A percentile compares a stretch with the other conserved stretches of the same genome.
phyloP scores from a whole-genome alignment of 2,329 filamentous ascomycete genomes.

The Penicillium sp. region DNA sequence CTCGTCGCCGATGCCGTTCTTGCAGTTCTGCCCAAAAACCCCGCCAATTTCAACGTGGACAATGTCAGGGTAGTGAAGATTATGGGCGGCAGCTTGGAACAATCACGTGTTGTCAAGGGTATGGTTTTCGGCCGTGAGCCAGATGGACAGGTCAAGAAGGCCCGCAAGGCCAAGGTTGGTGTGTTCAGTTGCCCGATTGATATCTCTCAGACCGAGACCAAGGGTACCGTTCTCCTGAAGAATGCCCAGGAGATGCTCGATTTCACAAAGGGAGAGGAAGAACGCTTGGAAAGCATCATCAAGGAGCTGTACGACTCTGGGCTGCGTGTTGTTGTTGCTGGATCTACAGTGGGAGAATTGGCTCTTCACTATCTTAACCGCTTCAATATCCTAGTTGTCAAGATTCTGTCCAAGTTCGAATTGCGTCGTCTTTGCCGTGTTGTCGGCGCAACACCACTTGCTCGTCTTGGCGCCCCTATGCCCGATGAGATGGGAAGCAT shows the following conservation, averaged over 20 bases:
- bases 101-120: slow-evolving; percentile 90
- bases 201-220: slow-evolving; percentile 94
- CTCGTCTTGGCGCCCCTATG: slow-evolving; percentile 93
- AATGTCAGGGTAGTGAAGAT: slow-evolving; percentile 99
- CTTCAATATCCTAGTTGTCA: slow-evolving; percentile 92
- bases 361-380: slow-evolving; percentile 98
- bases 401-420: slow-evolving; percentile 97
- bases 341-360: slow-evolving; percentile 89
- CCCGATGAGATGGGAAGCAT: slow-evolving; percentile 98
- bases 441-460: slow-evolving; percentile 92
- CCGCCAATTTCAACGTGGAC: slow-evolving; percentile 95
- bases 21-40: slow-evolving; percentile 91
- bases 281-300: slow-evolving; percentile 81
- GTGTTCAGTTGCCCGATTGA: slow-evolving; percentile 97
- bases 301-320: slow-evolving; percentile 96
- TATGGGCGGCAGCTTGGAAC: slow-evolving; percentile 92
- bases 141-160: slow-evolving; percentile 89
- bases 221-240: slow-evolving; percentile 93
- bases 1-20: slow-evolving; percentile 82
- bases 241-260: slow-evolving; percentile 99
- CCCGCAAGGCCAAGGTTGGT: slow-evolving; percentile 86
- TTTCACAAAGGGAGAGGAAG: slow-evolving; percentile 95
- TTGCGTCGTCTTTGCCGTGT: slow-evolving; percentile 91
- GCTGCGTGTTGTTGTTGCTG: slow-evolving; percentile 84
- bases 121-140: slow-evolving; percentile 98